Percentiles rank a stretch among this genome's conserved stretches.
These are phyloP conservation scores for Apiospora aurea DNA, from an alignment of 2,329 filamentous ascomycete species.

Conservation along the genomic window DNA sequence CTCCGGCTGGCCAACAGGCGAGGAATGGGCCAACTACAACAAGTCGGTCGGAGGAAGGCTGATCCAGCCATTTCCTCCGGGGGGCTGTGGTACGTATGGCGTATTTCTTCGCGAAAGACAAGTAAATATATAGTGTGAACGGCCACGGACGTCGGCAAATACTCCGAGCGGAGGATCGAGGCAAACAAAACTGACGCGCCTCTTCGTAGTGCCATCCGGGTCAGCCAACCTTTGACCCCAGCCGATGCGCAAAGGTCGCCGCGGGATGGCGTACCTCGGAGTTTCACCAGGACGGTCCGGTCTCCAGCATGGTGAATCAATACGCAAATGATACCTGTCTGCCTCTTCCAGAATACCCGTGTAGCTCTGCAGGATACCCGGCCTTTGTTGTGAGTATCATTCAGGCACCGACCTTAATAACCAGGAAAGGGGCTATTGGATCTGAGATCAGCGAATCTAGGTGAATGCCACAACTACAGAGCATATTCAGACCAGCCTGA, in stretches of 20 bases:
- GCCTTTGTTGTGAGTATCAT: conserved; percentile 26
- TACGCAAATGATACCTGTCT: conserved; percentile 60
- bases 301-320: conserved; percentile 49
- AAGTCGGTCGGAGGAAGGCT: conserved; percentile 50
- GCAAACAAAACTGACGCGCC: neutral
- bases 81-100: conserved; percentile 43
- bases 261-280: conserved; percentile 43
- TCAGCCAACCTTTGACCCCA: conserved; percentile 41
- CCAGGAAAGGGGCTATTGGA: neutral
- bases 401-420: neutral
- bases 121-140: neutral
- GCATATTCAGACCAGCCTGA: conserved; percentile 46
- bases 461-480: conserved; percentile 46
- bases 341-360: conserved; percentile 47
- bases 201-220: conserved; percentile 46
- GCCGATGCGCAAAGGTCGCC: conserved; percentile 42
- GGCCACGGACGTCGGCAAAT: neutral
- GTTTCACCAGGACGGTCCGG: conserved; percentile 47
- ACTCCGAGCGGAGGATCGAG: neutral
- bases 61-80: conserved; percentile 51
- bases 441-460: conserved; percentile 37
- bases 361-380: conserved; percentile 48
- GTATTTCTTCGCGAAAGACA: neutral
- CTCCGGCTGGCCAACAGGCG: conserved; percentile 53
- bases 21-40: conserved; percentile 55